Percentiles rank a stretch among this genome's conserved stretches.
Conservation (phyloP, 139 green algal species). For the Tetradesmus obliquus region DNA sequence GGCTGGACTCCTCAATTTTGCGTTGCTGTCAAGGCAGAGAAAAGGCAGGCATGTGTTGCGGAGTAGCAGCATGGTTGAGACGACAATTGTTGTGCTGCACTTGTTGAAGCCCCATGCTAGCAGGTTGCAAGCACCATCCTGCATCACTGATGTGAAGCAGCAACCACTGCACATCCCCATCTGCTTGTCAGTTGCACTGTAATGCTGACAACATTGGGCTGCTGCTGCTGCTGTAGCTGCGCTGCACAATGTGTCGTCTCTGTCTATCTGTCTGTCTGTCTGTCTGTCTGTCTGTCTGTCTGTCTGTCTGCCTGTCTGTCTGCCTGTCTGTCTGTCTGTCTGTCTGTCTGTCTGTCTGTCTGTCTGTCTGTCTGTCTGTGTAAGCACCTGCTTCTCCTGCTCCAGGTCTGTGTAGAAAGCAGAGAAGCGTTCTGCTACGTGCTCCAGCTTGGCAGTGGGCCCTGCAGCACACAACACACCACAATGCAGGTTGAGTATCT, state of each 20-base stretch:
- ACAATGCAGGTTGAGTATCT: background rate
- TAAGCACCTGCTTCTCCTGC: conserved; percentile 74
- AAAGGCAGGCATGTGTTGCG: background rate
- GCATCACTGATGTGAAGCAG: too few species aligned
- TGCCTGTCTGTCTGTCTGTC: too few species aligned
- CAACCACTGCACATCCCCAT: too few species aligned
- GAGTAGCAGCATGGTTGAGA: too few species aligned
- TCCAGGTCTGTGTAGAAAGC: conserved; percentile 82
- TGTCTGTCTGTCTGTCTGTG: background rate
- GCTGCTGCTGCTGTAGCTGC: background rate
- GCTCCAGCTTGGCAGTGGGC: conserved; percentile 70
- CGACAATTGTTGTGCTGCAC: background rate
- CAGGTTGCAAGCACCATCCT: background rate
- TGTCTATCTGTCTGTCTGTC: background rate
- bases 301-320: too few species aligned
- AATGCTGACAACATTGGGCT: background rate
- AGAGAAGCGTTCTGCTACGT: conserved; percentile 79
- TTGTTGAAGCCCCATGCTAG: background rate
- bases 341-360: too few species aligned
- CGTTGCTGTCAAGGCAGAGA: conserved; percentile 56
- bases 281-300: too few species aligned
- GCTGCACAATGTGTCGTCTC: background rate
- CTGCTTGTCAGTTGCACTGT: too few species aligned
- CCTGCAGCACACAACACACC: conserved; percentile 11
- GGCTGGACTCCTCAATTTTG: conserved; percentile 61